Evolutionary conservation across 208 protist species (phyloP), one percentile per base, ranked within the genome.

Genomic region (Leishmania martiniquensis): DNA sequence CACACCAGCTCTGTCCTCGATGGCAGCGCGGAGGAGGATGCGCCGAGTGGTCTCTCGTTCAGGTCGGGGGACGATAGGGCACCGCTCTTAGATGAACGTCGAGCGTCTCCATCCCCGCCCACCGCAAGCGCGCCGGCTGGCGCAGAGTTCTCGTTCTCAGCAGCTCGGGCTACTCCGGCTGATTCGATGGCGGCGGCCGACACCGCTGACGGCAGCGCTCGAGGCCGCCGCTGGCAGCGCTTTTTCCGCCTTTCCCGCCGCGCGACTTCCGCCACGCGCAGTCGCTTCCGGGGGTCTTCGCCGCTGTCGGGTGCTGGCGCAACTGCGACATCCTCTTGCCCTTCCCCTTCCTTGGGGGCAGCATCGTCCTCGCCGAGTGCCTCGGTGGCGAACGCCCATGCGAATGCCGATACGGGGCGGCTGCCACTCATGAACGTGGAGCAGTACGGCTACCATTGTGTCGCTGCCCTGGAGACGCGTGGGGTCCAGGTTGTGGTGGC

Each of bases 401-500:
- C 71, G 10, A 20, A 39, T 1, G 25, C 70, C 15, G 4, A 51
- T 7, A 4, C 49, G 22, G 45, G 17, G 52, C 42, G 47, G 67
- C 32, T 78, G 51, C 81, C 76, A 25, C 81, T n/a, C 72, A 81
- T 96, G 79, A 87, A 89, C 54, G 80, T 87, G 32, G 83, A 91
- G 81, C 84, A 87, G 72, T 97, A 94, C 79, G 93, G 93, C 10
- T 96, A 95, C 85, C 72, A 74, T 32, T 75, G 77, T 39, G 54
- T 94, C 72, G 91, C 89, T n/a, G 86, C 91, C 13, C 84, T 93
- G 77, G 85, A 95, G 77, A 82, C 70, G 67, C 77, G 71, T 49
- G 86, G 85, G 66, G 89, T 95, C 62, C 91, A 95, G 80, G 93
- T 94, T 17, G 80, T 97, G 22, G 78, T 96, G 29, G 84, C 89